Base-by-base conservation (phyloP, 1,284 basidiomycete genomes). In the Mycena citricolor region DNA sequence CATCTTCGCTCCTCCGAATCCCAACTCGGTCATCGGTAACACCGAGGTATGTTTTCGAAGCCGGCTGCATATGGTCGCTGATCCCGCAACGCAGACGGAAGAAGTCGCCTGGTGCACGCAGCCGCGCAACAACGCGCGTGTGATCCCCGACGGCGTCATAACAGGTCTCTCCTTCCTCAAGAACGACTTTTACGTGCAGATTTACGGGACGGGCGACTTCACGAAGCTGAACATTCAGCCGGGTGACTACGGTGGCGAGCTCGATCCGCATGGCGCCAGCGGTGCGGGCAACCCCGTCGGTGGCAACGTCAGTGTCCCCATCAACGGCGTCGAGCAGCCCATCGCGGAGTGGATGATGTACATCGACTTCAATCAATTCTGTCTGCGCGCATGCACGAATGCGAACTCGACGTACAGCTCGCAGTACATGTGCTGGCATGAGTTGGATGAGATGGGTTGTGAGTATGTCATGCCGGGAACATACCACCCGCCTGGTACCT, bases 71-170 rank as follows among this genome's bases (percentile, higher is more conserved):
- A 10, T 22, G n/a, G n/a, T 24, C 14, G 36, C n/a, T 37, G 12
- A 32, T 23, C 26, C 19, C 8, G 19, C 29, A 32, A 20, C 19
- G 21, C 31, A 86, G 69, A 74, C 70, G 8, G 70, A 75, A 57
- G 81, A 77, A 52, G 81, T 87, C 21, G 77, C 81, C 2, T 87
- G 77, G 76, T 88, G 83, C 62, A 81, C 81, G n/a, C 70, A 76
- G 60, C 68, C 68, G 20, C 72, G 77, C 21, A 76, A 73, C 56
- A 79, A 82, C 13, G 72, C 79, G 0, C 78, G 83, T 40, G 54
- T 81, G 17, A 80, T 86, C 30, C 79, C 79, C 5, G 69, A 68
- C 13, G 77, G 77, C 12, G 71, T 79, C 5, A 61, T 86, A 46
- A 70, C 67, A 5, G 81, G 77, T 46, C 65, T 79, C 11, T 36